These are phyloP conservation scores for Hamamelis virginiana DNA, from an alignment of 164 flowering plant genomes.

Conservation along the genomic window DNA sequence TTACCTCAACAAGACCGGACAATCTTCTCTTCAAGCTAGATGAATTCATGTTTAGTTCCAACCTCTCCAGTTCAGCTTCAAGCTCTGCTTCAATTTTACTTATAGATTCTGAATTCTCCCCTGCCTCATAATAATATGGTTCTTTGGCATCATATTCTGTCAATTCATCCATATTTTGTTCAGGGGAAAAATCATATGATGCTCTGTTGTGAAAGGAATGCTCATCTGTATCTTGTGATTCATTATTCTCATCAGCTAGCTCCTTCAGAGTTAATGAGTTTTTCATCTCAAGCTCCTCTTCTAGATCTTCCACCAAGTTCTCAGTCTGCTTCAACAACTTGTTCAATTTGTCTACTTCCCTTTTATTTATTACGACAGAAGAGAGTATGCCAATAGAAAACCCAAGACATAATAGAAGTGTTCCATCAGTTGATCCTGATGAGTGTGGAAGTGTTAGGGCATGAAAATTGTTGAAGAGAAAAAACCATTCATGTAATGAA, in stretches of 20 bases:
- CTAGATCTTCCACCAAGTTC: conserved; percentile 78
- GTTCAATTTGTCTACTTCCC: conserved; percentile 61
- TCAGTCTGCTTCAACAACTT: conserved; percentile 60
- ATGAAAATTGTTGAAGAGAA: not conserved
- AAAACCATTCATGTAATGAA: not conserved
- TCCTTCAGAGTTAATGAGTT: conserved; percentile 75
- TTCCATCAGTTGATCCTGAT: conserved; percentile 43
- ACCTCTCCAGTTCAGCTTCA: conserved; percentile 87
- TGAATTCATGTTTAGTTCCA: conserved; percentile 64
- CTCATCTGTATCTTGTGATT: conserved; percentile 31
- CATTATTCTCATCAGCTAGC: conserved; percentile 48
- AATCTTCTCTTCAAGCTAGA: conserved; percentile 39
- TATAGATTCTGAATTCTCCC: conserved; percentile 39
- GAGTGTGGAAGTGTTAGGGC: conserved; percentile 9
- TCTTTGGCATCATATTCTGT: conserved; percentile 19
- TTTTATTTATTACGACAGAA: conserved; percentile 38
- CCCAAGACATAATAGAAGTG: conserved; percentile 53
- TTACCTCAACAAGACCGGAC: conserved; percentile 59
- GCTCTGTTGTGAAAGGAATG: conserved; percentile 16
- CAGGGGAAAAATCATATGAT: conserved; percentile 17
- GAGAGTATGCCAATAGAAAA: conserved; percentile 59
- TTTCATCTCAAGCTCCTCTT: conserved; percentile 94
- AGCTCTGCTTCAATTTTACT: conserved; percentile 92
- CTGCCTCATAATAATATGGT: conserved; percentile 17
- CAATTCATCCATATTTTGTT: conserved; percentile 23